Conservation (phyloP, 768 basidiomycete genomes). For the Hirschioporus abietinus region DNA sequence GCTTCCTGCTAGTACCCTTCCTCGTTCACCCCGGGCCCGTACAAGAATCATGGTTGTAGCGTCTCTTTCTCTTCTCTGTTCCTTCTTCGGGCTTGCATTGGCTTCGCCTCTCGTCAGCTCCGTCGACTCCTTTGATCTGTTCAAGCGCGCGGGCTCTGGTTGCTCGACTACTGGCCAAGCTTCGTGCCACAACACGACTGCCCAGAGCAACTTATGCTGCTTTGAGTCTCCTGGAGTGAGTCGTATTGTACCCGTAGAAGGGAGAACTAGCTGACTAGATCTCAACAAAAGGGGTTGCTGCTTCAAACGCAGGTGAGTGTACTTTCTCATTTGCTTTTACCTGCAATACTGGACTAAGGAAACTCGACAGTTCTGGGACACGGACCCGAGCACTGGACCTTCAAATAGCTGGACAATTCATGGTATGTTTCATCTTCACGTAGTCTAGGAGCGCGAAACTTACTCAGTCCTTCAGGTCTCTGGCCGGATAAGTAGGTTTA, state of each 20-base stretch:
- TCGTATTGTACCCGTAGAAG: constrained; percentile 7
- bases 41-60: background rate
- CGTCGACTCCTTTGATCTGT: constrained; percentile 22
- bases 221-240: constrained; percentile 61
- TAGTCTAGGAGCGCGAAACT: background rate
- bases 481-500: constrained; percentile 58
- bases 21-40: background rate
- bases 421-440: constrained; percentile 34
- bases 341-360: background rate
- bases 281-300: constrained; percentile 44
- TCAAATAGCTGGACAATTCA: constrained; percentile 70
- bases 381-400: constrained; percentile 56
- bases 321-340: background rate
- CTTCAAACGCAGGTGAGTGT: constrained; percentile 46
- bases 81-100: constrained; percentile 18
- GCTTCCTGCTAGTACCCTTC: background rate
- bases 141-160: constrained; percentile 38
- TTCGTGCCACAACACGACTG: constrained; percentile 51
- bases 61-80: background rate
- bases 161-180: constrained; percentile 43
- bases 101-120: constrained; percentile 16
- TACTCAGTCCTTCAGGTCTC: constrained; percentile 36
- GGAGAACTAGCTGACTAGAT: background rate
- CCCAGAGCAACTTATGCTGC: constrained; percentile 47
- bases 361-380: constrained; percentile 62